Percentiles rank a stretch among this genome's conserved stretches.
Conservation (phyloP, 148 eudicot species). For the Rhododendron ferrugineum region DNA sequence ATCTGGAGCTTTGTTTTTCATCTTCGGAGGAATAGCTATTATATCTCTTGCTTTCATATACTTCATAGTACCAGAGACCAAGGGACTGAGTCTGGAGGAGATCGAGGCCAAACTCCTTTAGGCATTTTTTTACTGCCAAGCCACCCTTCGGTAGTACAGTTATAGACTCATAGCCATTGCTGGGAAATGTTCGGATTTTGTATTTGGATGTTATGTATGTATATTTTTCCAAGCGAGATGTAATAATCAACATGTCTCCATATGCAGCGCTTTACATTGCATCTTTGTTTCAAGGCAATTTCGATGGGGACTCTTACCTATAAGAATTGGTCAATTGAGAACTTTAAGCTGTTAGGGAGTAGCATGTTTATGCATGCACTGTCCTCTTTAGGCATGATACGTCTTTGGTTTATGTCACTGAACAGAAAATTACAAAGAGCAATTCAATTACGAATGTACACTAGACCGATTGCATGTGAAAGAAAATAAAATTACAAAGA, state of each 20-base stretch:
- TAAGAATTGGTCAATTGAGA: neutral
- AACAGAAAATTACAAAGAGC: neutral
- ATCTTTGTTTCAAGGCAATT: neutral
- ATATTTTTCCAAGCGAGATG: neutral
- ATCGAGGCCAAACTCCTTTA: slow-evolving; percentile 75
- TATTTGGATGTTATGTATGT: neutral
- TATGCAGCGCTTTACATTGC: no score
- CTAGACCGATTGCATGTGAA: neutral
- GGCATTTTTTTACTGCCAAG: neutral
- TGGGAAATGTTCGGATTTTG: neutral
- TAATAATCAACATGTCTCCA: neutral
- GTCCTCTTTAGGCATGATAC: no score
- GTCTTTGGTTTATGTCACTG: neutral
- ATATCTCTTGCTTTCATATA: slow-evolving; percentile 72
- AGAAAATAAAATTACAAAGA: neutral
- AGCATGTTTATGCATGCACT: no score
- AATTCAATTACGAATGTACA: neutral
- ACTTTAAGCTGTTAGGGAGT: neutral
- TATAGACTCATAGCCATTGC: no score
- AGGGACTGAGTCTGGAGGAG: slow-evolving; percentile 86
- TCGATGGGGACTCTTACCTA: neutral
- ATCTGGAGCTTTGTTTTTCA: slow-evolving; percentile 72
- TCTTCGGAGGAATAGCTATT: slow-evolving; percentile 71
- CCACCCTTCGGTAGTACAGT: neutral
- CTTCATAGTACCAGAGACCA: slow-evolving; percentile 82